Evolutionary conservation across 108 stramenopile genomes (phyloP), one percentile per base, ranked within the genome.

Genomic region (Fragilaria crotonensis): DNA sequence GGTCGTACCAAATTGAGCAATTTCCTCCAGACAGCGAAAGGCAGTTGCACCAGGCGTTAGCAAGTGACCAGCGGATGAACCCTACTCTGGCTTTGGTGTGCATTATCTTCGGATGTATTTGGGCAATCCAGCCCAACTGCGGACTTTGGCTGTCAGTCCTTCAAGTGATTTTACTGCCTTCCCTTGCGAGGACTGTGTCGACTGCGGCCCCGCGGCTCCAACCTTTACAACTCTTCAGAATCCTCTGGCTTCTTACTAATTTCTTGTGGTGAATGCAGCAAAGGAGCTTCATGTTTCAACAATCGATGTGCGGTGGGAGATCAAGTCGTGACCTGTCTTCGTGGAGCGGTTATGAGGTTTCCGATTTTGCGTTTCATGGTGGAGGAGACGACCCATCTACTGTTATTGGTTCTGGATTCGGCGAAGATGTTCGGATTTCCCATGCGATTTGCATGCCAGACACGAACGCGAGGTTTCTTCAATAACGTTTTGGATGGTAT

Each of bases 371-470:
- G 18, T 75, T 41, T 41, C 36, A 75, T 36, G 60, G 73, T 0
- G 77, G 70, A 4, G 73, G 73, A 0, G 62, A 67, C 19, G 62
- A 72, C 21, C 46, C 7, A 7, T 66, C 66, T 20, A 50, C 60
- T 23, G 58, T 25, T 21, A 21, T 19, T 50, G 22, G 22, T 50
- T 19, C 23, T 20, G n/a, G 57, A 71, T 41, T 32, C 63, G 1
- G 64, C 71, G 0, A 54, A 64, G 20, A 4, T 21, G 30, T 32
- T 48, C 52, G 75, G 71, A 20, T 79, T 79, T 58, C 74, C 74
- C 2, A 27, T 76, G 52, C 57, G 63, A 49, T 79, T 79, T 59
- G 71, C 59, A 9, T 79, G 78, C 52, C 78, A 79, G 65, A 74
- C 68, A 28, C 55, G 75, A 52, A 63, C 68, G 11, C 33, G 33